Evolutionary conservation across 2,329 filamentous ascomycete genomes (phyloP).

Genomic region (Sporothrix pallida): DNA sequence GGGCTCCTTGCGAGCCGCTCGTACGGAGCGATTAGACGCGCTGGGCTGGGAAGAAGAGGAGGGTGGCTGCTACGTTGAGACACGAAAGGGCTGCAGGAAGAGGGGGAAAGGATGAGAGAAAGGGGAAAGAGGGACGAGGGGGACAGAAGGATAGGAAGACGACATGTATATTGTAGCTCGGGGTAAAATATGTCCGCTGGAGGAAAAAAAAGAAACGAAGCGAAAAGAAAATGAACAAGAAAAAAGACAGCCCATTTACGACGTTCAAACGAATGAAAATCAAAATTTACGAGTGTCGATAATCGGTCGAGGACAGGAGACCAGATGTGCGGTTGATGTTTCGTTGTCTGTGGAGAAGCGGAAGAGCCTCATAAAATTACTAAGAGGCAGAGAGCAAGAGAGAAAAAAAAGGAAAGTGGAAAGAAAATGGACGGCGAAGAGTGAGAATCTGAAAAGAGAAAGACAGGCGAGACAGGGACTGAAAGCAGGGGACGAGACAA

Average conservation of each 20-base stretch:
- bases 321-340: background rate
- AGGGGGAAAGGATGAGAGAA: background rate
- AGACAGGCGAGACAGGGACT: background rate
- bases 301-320: background rate
- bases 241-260: background rate
- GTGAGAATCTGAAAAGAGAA: too few species aligned
- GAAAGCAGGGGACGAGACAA: too few species aligned
- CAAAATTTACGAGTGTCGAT: constrained; percentile 5
- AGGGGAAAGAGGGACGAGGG: background rate
- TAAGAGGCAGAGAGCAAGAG: background rate
- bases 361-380: constrained; percentile 22
- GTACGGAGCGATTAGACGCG: constrained; percentile 25
- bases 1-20: background rate
- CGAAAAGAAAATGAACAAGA: too few species aligned
- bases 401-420: background rate
- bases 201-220: too few species aligned
- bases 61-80: background rate
- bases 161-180: background rate
- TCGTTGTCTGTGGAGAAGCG: background rate
- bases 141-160: background rate
- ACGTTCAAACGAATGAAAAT: background rate
- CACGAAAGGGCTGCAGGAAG: background rate
- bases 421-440: too few species aligned
- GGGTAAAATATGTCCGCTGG: background rate
- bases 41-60: background rate